Percentiles rank a stretch among this genome's conserved stretches.
These are phyloP conservation scores for Handroanthus guayacan DNA, from an alignment of 257 asterid species.

Conservation along the genomic window DNA sequence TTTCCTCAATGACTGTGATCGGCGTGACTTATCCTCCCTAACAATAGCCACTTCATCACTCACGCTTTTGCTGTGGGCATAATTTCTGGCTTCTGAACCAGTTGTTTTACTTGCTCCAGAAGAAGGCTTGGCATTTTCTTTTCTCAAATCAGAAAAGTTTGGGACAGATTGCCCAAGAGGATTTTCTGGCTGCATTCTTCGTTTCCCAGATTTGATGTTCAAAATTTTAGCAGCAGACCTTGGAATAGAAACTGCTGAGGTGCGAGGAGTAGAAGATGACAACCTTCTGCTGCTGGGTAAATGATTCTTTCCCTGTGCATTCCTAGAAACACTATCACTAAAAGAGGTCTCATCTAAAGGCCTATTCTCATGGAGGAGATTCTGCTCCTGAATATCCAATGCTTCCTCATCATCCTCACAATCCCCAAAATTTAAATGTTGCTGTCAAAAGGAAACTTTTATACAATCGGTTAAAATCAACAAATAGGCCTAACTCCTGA, in stretches of 20 bases:
- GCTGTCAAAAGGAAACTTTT: conserved; percentile 71
- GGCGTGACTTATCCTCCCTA: conserved; percentile 76
- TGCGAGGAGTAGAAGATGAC: conserved; percentile 66
- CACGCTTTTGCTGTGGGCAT: conserved; percentile 66
- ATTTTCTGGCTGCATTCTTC: conserved; percentile 78
- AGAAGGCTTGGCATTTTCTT: conserved; percentile 80
- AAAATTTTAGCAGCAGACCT: conserved; percentile 65
- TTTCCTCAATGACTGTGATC: conserved; percentile 63
- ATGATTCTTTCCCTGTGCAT: conserved; percentile 59
- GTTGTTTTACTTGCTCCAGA: conserved; percentile 56
- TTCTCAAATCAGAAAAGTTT: conserved; percentile 79
- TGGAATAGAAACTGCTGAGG: conserved; percentile 62
- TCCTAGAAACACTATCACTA: conserved; percentile 54
- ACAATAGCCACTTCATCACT: conserved; percentile 58
- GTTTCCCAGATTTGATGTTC: conserved; percentile 54
- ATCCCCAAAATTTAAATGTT: conserved; percentile 66
- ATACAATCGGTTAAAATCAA: conserved; percentile 54
- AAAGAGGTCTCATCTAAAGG: conserved; percentile 50
- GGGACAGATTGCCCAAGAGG: conserved; percentile 94
- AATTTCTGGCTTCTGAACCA: conserved; percentile 70
- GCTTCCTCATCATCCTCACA: conserved; percentile 66
- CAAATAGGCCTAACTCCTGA: conserved; percentile 27
- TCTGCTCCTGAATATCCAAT: conserved; percentile 52
- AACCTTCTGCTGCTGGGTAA: conserved; percentile 52
- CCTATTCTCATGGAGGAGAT: conserved; percentile 47